A percentile compares a stretch with the other conserved stretches of the same genome.
Conservation (phyloP, 1,139 yeast species). For the Saccharomyces pastorianus region DNA sequence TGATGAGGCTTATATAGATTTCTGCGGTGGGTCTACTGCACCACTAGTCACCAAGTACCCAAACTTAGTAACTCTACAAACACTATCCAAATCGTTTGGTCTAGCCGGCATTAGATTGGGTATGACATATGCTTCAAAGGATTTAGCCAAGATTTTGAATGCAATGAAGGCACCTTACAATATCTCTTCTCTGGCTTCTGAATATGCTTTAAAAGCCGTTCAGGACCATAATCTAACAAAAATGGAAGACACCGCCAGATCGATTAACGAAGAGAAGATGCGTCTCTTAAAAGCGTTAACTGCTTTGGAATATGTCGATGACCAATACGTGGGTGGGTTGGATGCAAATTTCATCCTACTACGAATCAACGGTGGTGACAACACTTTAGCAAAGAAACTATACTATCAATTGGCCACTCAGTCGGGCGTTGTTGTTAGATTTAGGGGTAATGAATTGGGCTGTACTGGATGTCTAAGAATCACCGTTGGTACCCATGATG, state of each 20-base stretch:
- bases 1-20: slow-evolving; percentile 94
- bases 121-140: slow-evolving; percentile 55
- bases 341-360: slow-evolving; percentile 80
- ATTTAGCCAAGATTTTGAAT: slow-evolving; percentile 60
- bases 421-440: slow-evolving; percentile 76
- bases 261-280: slow-evolving; percentile 48
- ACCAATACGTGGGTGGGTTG: slow-evolving; percentile 73
- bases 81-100: slow-evolving; percentile 90
- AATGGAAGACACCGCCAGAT: slow-evolving; percentile 50
- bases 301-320: slow-evolving; percentile 48
- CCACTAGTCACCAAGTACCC: slow-evolving; percentile 77
- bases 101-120: slow-evolving; percentile 92
- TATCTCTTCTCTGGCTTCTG: slow-evolving; percentile 74
- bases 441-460: slow-evolving; percentile 81
- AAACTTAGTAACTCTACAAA: slow-evolving; percentile 81
- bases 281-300: slow-evolving; percentile 46
- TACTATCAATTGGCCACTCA: slow-evolving; percentile 64
- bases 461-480: slow-evolving; percentile 82
- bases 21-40: slow-evolving; percentile 69
- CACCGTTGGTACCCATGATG: slow-evolving; percentile 76
- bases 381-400: slow-evolving; percentile 55
- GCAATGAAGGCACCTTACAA: slow-evolving; percentile 95
- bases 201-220: slow-evolving; percentile 68
- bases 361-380: slow-evolving; percentile 55
- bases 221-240: slow-evolving; percentile 45